These are phyloP conservation scores for Monosporascus sp. DNA, from an alignment of 2,329 filamentous ascomycete species.

Conservation along the genomic window DNA sequence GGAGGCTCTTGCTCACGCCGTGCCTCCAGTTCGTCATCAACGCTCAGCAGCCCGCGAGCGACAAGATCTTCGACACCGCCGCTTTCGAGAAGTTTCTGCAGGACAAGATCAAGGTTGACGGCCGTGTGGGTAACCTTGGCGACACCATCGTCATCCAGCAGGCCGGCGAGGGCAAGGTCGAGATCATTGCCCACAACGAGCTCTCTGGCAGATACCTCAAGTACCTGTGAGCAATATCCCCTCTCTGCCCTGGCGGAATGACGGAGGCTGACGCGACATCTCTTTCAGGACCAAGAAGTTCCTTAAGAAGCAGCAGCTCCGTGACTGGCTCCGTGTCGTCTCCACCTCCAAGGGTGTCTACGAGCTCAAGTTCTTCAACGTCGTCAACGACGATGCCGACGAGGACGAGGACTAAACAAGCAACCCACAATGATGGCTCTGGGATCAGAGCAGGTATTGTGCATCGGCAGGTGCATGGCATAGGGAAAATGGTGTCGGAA, in stretches of 20 bases:
- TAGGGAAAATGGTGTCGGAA: background rate
- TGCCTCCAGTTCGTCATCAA: conserved; percentile 88
- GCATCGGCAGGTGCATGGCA: background rate
- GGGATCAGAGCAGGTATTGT: background rate
- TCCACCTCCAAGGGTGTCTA: conserved; percentile 97
- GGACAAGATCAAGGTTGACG: conserved; percentile 99
- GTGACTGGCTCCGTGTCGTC: conserved; percentile 99
- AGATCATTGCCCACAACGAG: conserved; percentile 95
- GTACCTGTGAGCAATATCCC: conserved; percentile 73
- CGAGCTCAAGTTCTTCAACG: conserved; percentile 99
- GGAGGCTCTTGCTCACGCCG: too few species aligned
- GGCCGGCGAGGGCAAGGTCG: conserved; percentile 93
- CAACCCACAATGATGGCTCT: background rate
- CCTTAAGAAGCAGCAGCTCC: conserved; percentile 99
- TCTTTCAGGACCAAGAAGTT: conserved; percentile 93
- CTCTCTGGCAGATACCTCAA: conserved; percentile 99
- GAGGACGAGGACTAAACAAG: conserved; percentile 92
- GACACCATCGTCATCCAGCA: conserved; percentile 87
- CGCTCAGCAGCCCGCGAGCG: conserved; percentile 92
- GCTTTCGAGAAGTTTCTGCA: conserved; percentile 99
- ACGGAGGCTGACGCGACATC: background rate
- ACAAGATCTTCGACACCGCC: conserved; percentile 99
- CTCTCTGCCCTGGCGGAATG: background rate
- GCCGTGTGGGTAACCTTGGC: conserved; percentile 96
- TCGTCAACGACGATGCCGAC: conserved; percentile 95